A percentile compares a stretch with the other conserved stretches of the same genome.
phyloP scores from a whole-genome alignment of 495 filamentous ascomycete species.

The Friedmanniomyces endolithicus region DNA sequence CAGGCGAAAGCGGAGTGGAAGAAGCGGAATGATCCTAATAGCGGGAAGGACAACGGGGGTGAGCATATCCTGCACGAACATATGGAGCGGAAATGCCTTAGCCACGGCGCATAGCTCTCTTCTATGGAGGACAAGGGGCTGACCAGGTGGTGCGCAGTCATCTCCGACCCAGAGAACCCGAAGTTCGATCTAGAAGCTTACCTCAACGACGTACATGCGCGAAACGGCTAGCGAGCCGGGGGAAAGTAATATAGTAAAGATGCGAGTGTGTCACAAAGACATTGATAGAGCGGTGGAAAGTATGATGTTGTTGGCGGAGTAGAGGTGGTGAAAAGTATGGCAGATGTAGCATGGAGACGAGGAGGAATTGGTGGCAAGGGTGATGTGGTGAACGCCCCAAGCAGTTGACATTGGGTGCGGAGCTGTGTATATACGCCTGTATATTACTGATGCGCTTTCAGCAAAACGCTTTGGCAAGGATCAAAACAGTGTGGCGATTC shows the following conservation, averaged over 20 bases:
- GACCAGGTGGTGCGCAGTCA: neutral
- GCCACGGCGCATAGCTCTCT: too few species aligned
- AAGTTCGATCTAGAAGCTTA: constrained; percentile 85
- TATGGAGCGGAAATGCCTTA: too few species aligned
- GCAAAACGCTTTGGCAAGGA: neutral
- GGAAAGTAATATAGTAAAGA: neutral
- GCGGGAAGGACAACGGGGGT: constrained; percentile 35
- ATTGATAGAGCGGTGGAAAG: neutral
- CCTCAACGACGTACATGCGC: constrained; percentile 46
- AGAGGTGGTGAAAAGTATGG: too few species aligned
- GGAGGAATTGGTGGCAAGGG: neutral
- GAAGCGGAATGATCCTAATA: constrained; percentile 53
- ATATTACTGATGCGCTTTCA: neutral
- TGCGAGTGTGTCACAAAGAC: neutral
- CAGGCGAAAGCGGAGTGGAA: constrained; percentile 83
- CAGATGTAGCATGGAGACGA: neutral
- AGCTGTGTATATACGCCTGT: neutral
- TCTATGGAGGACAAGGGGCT: neutral
- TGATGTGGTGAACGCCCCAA: neutral
- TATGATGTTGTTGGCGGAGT: neutral
- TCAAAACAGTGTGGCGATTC: neutral
- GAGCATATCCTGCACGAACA: too few species aligned
- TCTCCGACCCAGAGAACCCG: constrained; percentile 63
- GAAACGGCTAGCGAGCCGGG: neutral
- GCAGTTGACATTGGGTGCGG: neutral